These are phyloP conservation scores for Geopyxis carbonaria DNA, from an alignment of 495 filamentous ascomycete genomes.

Conservation along the genomic window DNA sequence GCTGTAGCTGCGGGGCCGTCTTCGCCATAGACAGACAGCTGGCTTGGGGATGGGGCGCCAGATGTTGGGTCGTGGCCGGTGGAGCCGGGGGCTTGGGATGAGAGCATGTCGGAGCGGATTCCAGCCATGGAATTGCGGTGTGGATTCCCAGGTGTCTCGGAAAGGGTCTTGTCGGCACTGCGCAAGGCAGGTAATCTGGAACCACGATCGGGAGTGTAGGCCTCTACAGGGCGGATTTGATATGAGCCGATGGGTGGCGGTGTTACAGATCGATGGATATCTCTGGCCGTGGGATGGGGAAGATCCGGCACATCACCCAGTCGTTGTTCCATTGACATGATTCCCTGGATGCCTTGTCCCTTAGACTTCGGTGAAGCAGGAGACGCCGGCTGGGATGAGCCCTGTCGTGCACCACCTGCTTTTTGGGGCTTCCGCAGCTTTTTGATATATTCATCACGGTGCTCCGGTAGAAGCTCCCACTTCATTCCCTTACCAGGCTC, in stretches of 20 bases:
- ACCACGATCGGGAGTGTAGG: constrained; percentile 41
- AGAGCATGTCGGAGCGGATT: neutral
- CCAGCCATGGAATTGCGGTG: neutral
- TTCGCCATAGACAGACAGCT: constrained; percentile 32
- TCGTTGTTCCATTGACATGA: constrained; percentile 12
- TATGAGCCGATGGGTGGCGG: constrained; percentile 32
- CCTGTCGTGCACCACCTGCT: constrained; percentile 9
- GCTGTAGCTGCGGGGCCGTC: constrained; percentile 41
- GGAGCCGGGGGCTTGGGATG: neutral
- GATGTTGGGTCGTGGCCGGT: neutral
- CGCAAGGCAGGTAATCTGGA: constrained; percentile 32
- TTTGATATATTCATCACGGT: constrained; percentile 58
- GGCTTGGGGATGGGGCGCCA: neutral
- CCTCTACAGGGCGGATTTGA: constrained; percentile 29
- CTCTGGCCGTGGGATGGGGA: constrained; percentile 26
- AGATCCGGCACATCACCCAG: constrained; percentile 20
- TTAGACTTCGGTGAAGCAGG: constrained; percentile 16
- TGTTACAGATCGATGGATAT: constrained; percentile 31
- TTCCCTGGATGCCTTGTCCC: too few species aligned
- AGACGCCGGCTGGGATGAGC: constrained; percentile 13
- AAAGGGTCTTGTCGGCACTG: constrained; percentile 29
- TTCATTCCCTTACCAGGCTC: constrained; percentile 99
- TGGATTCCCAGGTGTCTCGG: constrained; percentile 7
- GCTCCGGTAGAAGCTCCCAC: constrained; percentile 72
- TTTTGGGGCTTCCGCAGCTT: constrained; percentile 27